These are phyloP conservation scores for Fusarium continuum DNA, from an alignment of 2,329 filamentous ascomycete species.

Conservation along the genomic window DNA sequence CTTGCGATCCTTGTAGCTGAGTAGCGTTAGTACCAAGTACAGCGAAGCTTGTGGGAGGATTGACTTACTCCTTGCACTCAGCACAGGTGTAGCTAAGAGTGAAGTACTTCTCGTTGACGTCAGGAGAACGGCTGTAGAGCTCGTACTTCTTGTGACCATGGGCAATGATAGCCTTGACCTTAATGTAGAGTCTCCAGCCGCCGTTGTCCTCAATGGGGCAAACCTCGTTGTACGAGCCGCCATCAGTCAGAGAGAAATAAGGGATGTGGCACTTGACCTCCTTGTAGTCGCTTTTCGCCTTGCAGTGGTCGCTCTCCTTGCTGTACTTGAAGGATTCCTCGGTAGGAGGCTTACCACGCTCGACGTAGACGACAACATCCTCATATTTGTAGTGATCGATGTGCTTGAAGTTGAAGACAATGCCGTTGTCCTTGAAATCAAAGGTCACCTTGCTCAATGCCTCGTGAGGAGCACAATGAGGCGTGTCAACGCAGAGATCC, in stretches of 20 bases:
- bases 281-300: constrained; percentile 31
- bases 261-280: constrained; percentile 41
- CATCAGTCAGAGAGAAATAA: constrained; percentile 39
- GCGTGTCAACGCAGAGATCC: constrained; percentile 37
- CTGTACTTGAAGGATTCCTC: constrained; percentile 37
- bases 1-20: constrained; percentile 16
- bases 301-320: constrained; percentile 38
- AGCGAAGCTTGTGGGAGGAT: accelerated
- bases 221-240: constrained; percentile 38
- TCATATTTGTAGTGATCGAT: constrained; percentile 44
- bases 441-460: constrained; percentile 39
- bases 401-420: constrained; percentile 38
- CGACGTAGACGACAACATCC: constrained; percentile 37
- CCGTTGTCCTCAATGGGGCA: constrained; percentile 40
- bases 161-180: constrained; percentile 38
- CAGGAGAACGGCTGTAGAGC: constrained; percentile 39
- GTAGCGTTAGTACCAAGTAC: neutral
- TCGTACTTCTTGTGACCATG: constrained; percentile 37
- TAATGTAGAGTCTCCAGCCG: constrained; percentile 44
- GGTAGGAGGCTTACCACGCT: constrained; percentile 34
- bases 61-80: constrained; percentile 38
- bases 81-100: constrained; percentile 42
- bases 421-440: constrained; percentile 40
- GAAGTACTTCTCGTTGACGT: constrained; percentile 40
- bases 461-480: constrained; percentile 36